Percentiles rank a stretch among this genome's conserved stretches.
Evolutionary conservation across 106 monocot genomes (phyloP).

Genomic region (Allium cepa): DNA sequence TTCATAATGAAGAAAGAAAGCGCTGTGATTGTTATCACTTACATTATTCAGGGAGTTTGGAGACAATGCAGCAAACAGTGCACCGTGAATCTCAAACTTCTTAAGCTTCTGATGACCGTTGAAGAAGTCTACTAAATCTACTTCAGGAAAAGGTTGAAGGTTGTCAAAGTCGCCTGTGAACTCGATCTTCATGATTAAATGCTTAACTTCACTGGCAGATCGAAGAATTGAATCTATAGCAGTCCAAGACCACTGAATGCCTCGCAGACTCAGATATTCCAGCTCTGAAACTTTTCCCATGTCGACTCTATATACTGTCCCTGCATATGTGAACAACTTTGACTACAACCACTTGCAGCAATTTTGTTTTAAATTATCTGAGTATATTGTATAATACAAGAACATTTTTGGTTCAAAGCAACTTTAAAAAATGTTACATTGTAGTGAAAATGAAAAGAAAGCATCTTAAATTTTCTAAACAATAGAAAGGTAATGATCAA

Average conservation of each 20-base stretch:
- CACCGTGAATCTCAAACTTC: slow-evolving; percentile 90
- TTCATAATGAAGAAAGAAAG: not conserved
- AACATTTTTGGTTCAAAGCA: too few species aligned
- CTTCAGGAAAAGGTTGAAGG: slow-evolving; percentile 68
- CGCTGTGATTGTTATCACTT: slow-evolving; percentile 7
- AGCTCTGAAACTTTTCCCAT: slow-evolving; percentile 51
- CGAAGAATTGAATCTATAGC: slow-evolving; percentile 59
- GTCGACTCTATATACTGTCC: slow-evolving; percentile 64
- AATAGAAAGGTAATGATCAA: too few species aligned
- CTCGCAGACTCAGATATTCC: slow-evolving; percentile 59
- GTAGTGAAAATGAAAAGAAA: too few species aligned
- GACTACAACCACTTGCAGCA: too few species aligned
- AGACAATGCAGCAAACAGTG: slow-evolving; percentile 90
- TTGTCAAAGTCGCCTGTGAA: slow-evolving; percentile 74
- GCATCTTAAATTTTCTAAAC: too few species aligned
- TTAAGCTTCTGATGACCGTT: slow-evolving; percentile 64
- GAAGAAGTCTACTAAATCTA: slow-evolving; percentile 83
- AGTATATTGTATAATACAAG: too few species aligned
- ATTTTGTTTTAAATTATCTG: too few species aligned
- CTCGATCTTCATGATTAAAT: slow-evolving; percentile 89
- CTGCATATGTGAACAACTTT: slow-evolving; percentile 11
- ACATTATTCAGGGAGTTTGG: slow-evolving; percentile 79
- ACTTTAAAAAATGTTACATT: too few species aligned
- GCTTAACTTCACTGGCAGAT: slow-evolving; percentile 62
- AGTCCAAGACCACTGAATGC: slow-evolving; percentile 88